Conservation (phyloP, 1,284 basidiomycete genomes). For the Naganishia albida region DNA sequence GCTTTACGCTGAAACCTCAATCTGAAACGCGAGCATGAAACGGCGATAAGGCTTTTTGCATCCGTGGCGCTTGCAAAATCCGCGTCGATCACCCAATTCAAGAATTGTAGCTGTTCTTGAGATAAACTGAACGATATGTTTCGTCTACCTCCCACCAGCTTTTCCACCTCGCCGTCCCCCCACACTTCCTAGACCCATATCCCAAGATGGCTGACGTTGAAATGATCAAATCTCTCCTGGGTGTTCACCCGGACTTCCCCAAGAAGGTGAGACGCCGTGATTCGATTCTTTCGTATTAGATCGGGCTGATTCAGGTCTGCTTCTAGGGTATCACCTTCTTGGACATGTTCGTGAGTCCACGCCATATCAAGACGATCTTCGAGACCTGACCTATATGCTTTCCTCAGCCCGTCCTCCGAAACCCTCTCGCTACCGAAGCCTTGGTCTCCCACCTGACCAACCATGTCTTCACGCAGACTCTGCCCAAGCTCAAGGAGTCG, state of each 20-base stretch:
- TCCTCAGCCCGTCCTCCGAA: conserved; percentile 68
- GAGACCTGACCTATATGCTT: conserved; percentile 10
- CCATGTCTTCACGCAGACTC: conserved; percentile 75
- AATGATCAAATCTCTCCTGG: conserved; percentile 68
- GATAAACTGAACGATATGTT: not conserved
- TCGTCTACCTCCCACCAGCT: not conserved
- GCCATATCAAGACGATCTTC: not conserved
- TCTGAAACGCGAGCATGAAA: conserved; percentile 19
- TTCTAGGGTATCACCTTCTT: conserved; percentile 57
- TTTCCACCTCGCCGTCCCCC: not conserved
- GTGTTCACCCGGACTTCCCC: conserved; percentile 76
- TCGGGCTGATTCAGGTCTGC: conserved; percentile 2
- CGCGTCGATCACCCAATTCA: not conserved
- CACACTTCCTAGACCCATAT: not conserved
- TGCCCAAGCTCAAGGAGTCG: conserved; percentile 56
- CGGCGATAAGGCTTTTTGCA: conserved; percentile 22
- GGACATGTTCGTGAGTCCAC: conserved; percentile 68
- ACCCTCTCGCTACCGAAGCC: conserved; percentile 82
- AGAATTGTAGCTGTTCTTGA: not conserved
- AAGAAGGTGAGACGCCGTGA: conserved; percentile 66
- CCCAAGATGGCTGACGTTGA: conserved; percentile 72
- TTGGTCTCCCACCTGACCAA: conserved; percentile 87
- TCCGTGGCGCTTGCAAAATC: not conserved
- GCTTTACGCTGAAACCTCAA: too few relatives aligned
- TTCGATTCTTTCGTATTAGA: not conserved